phyloP scores from a whole-genome alignment of 768 basidiomycete genomes.

The Lentinula raphanica region DNA sequence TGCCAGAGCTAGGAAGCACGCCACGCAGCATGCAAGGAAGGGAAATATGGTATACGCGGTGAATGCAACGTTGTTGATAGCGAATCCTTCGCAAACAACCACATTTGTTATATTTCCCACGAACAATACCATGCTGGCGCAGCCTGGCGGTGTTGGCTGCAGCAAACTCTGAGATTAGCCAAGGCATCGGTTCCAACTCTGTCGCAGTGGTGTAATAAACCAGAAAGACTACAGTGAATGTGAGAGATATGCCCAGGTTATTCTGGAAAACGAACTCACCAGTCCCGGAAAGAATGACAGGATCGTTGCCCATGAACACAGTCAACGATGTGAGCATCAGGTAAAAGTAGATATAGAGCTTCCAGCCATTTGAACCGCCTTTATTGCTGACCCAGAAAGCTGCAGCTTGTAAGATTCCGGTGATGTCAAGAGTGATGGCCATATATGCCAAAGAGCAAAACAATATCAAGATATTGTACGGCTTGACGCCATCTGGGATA shows the following conservation, averaged over 20 bases:
- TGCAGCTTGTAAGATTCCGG: constrained; percentile 79
- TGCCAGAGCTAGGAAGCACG: constrained; percentile 54
- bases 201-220: constrained; percentile 80
- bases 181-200: constrained; percentile 49
- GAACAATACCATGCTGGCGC: constrained; percentile 66
- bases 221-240: constrained; percentile 51
- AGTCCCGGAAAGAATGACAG: constrained; percentile 88
- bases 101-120: constrained; percentile 94
- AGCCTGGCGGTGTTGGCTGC: constrained; percentile 82
- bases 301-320: constrained; percentile 87
- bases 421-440: constrained; percentile 85
- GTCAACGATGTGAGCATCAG: constrained; percentile 74
- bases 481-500: constrained; percentile 64
- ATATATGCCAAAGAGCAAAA: constrained; percentile 93
- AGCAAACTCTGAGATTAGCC: constrained; percentile 74
- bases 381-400: constrained; percentile 83
- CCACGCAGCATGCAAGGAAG: constrained; percentile 61
- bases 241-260: background rate
- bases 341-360: constrained; percentile 78
- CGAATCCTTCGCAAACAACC: constrained; percentile 84
- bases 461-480: constrained; percentile 89
- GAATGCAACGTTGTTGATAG: constrained; percentile 70
- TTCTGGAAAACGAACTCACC: background rate
- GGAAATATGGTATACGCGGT: constrained; percentile 82
- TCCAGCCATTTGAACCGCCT: constrained; percentile 66